Evolutionary conservation across 2,329 filamentous ascomycete species (phyloP), one percentile per base, ranked within the genome.

Genomic region (Cercospora canescens): DNA sequence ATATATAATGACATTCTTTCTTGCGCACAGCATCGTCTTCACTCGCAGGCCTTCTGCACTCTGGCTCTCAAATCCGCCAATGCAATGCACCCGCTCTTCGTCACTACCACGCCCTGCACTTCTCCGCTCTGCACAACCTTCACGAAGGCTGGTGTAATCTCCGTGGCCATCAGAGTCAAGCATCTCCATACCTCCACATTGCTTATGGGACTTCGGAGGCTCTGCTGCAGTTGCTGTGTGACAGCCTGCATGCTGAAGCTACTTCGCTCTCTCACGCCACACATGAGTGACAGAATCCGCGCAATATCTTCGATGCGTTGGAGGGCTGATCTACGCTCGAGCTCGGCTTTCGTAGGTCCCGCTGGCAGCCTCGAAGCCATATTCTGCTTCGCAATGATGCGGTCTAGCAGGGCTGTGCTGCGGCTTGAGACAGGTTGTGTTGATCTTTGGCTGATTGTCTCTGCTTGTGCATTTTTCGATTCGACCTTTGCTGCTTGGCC

Each of bases 311-410:
- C 79, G 4, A 81, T 74, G 16, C 82, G 79, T 62, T 83, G 80
- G 0, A 84, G 78, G 2, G 83, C 83, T 0, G 81, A 78, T 58
- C 72, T 75, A n/a, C 82, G 82, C 45, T 80, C 79, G 4, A 81
- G 75, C 58, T 83, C 78, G 12, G 79, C 78, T 30, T 78, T 76
- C 0, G 80, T 78, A 1, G 80, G 81, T 0, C 80, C 76, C 1
- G 65, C 55, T 24, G 69, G 66, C 3, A 67, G 62, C 3, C 61
- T 67, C n/a, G 70, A 70, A 5, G 64, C 62, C 26, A 77, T 70
- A 28, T 77, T 76, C 72, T 84, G 81, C 72, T 84, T 85, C 21
- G 82, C 82, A 14, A 83, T 79, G 57, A 85, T 82, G 63, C 83
- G 82, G 60, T 84, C 82, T 45, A 85, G 79, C 21, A 85, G 81